These are phyloP conservation scores for Blepharisma undulans DNA, from an alignment of 169 alveolate species.

Conservation along the genomic window DNA sequence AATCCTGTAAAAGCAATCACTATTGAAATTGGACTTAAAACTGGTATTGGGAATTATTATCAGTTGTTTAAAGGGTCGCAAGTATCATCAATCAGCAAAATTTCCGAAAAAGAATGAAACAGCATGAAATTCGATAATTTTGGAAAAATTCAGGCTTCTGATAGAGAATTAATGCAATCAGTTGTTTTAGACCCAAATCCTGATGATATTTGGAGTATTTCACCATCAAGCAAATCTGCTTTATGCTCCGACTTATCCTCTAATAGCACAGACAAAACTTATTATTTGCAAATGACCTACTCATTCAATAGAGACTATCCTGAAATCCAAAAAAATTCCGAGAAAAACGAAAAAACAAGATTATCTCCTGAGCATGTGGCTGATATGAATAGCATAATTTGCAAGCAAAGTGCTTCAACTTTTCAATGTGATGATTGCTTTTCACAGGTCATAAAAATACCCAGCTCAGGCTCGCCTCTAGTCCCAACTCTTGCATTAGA, in stretches of 20 bases:
- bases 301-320: slow-evolving; percentile 5
- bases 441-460: not conserved
- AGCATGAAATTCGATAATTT: not conserved
- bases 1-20: not conserved
- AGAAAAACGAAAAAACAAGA: not conserved
- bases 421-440: not conserved
- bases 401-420: not conserved
- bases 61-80: not conserved
- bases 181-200: not conserved
- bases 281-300: not conserved
- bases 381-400: not conserved
- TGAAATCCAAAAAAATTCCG: not conserved
- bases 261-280: too few relatives aligned
- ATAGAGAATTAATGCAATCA: not conserved
- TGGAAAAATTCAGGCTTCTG: not conserved
- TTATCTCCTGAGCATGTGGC: not conserved
- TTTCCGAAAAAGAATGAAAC: not conserved
- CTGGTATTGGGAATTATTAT: not conserved
- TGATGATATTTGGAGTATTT: not conserved
- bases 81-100: not conserved
- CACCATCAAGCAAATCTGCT: not conserved
- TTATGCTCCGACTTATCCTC: not conserved
- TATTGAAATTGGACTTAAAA: not conserved
- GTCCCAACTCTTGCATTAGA: not conserved
- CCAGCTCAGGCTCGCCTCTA: not conserved